These are phyloP conservation scores for Pseudonitzschia delicatissima DNA, from an alignment of 108 stramenopile genomes.

Conservation along the genomic window DNA sequence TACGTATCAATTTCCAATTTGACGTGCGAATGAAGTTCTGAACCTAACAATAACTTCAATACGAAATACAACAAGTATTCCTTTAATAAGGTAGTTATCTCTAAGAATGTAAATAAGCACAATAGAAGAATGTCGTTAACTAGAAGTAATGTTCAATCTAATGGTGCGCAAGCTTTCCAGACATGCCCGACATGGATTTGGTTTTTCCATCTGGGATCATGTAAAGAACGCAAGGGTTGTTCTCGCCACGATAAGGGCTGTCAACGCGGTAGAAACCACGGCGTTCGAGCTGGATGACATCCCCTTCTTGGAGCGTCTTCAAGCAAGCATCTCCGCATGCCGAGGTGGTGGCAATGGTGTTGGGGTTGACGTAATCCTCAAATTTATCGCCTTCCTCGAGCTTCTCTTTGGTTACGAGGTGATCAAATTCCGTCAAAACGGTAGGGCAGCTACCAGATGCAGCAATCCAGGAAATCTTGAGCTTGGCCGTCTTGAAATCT, in stretches of 20 bases:
- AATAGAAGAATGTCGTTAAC: too few relatives aligned
- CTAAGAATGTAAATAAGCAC: too few relatives aligned
- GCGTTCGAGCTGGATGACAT: slow-evolving; percentile 97
- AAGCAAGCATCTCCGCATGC: slow-evolving; percentile 83
- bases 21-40: too few relatives aligned
- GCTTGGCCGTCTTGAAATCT: slow-evolving; percentile 90
- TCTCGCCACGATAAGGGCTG: slow-evolving; percentile 67
- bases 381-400: slow-evolving; percentile 95
- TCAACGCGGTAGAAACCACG: slow-evolving; percentile 96
- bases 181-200: slow-evolving; percentile 93
- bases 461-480: slow-evolving; percentile 94
- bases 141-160: too few relatives aligned
- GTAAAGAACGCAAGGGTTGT: slow-evolving; percentile 87
- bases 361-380: slow-evolving; percentile 91
- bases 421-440: slow-evolving; percentile 93
- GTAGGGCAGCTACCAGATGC: slow-evolving; percentile 43
- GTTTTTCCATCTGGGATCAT: slow-evolving; percentile 98
- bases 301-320: slow-evolving; percentile 75
- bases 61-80: too few relatives aligned
- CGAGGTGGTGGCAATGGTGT: slow-evolving; percentile 76
- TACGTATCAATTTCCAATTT: too few relatives aligned
- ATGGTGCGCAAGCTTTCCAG: slow-evolving; percentile 85
- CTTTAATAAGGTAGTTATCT: too few relatives aligned
- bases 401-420: slow-evolving; percentile 94
- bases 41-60: too few relatives aligned